Evolutionary conservation across 106 monocot species (phyloP), one percentile per base, ranked within the genome.

Genomic region (Ottelia alismoides): DNA sequence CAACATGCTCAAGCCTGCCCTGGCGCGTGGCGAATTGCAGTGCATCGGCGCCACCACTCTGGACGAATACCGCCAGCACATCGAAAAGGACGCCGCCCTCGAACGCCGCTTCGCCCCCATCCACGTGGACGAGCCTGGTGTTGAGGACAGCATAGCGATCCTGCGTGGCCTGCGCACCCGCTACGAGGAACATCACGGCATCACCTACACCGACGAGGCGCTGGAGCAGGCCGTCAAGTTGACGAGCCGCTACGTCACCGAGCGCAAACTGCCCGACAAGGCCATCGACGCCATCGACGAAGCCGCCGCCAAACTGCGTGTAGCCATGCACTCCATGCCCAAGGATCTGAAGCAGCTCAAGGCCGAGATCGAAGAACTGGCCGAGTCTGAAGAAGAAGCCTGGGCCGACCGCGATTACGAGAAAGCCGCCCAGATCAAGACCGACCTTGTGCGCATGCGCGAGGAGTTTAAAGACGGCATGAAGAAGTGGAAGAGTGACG

Each of bases 251-350:
- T 57, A 57, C 17, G 43, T 57, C 75, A 81, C 56, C 23, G 55
- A 83, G 17, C 84, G 90, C 2, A 80, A 81, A 47, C 69, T 90
- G 3, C 90, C 90, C 19, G 90, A 90, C 47, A 90, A 90, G 65
- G 90, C 90, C 2, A 90, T 90, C 23, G 90, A 90, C 52, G 47
- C 84, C 29, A 75, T 90, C 19, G 90, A 90, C 56, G 90, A 90
- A 53, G 90, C 90, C 25, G 84, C 80, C 51, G 84, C 90, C 0
- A 90, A 84, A 65, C 84, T 84, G 47, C 70, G 90, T 44, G 81
- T 81, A 1, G n/a, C n/a, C n/a, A n/a, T n/a, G n/a, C n/a, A n/a
- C n/a, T n/a, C n/a, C n/a, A n/a, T n/a, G n/a, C n/a, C n/a, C n/a
- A n/a, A n/a, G n/a, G n/a, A n/a, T n/a, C 75, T 81, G 2, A 75